A percentile compares a stretch with the other conserved stretches of the same genome.
These are phyloP conservation scores for Chlamydomonas schloesseri DNA, from an alignment of 139 green algal species.

Conservation along the genomic window DNA sequence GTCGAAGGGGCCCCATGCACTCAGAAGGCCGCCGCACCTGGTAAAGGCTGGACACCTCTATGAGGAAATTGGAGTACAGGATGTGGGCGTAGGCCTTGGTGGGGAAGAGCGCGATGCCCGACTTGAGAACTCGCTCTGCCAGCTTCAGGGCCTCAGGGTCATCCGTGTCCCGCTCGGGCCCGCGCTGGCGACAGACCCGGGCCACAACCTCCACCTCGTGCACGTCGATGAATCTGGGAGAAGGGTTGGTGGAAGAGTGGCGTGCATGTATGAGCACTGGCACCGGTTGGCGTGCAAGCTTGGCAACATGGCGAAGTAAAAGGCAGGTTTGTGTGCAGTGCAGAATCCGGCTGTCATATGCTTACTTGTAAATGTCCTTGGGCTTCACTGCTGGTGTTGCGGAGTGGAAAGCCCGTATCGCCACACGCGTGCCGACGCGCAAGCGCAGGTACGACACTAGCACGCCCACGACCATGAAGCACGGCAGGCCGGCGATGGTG, in stretches of 20 bases:
- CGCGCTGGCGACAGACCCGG: neutral
- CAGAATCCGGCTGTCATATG: neutral
- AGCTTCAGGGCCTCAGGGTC: neutral
- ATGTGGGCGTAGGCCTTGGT: constrained; percentile 24
- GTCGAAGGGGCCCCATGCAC: no score
- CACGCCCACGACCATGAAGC: no score
- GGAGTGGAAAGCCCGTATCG: neutral
- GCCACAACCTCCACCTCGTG: neutral
- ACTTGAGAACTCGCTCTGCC: neutral
- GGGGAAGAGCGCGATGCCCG: constrained; percentile 31
- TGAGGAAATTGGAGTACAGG: constrained; percentile 33
- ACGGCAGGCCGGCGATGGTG: no score
- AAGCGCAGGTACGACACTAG: neutral
- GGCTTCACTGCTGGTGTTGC: neutral
- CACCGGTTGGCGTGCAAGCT: no score
- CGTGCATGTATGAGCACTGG: no score
- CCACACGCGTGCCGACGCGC: neutral
- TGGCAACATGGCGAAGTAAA: no score
- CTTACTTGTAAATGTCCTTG: neutral
- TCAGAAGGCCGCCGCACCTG: neutral
- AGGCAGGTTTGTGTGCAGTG: no score
- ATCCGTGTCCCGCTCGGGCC: neutral
- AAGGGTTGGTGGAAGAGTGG: no score
- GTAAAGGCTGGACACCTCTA: neutral
- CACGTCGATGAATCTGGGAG: neutral